Base-by-base conservation (phyloP, 2,329 filamentous ascomycete genomes). In the Microcyclosporella mali region DNA sequence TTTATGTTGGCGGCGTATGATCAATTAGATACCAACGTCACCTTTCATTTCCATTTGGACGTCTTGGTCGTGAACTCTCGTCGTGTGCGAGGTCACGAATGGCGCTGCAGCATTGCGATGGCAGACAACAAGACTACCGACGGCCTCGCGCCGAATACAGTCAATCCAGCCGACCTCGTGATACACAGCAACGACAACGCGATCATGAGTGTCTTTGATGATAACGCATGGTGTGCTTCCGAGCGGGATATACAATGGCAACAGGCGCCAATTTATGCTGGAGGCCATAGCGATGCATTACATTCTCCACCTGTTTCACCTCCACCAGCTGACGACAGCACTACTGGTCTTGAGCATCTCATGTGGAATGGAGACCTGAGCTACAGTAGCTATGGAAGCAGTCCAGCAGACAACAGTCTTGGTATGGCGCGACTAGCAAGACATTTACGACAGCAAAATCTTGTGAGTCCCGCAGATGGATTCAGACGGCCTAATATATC, bases 91-190 rank as follows among this genome's bases (percentile, higher is more conserved):
- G n/a, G n/a, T n/a, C n/a, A n/a, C n/a, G 21, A 9, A 25, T 25
- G 21, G 21, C 21, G 21, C 21, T 9, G 21, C 21, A 25, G 6
- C 21, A 25, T 25, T 9, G 9, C 21, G 21, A 25, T 25, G 21
- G 21, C 21, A 25, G 9, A 9, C 21, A 16, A 32, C 30, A 12
- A 16, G 6, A 32, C 15, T 6, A 12, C 33, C n/a, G 18, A 34
- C 15, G 33, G 3, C 10, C 8, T 18, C 15, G 33, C 10, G 33
- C 33, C 6, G 19, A 21, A 40, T 2, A 44, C 41, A 3, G 41
- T 44, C 7, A 40, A 44, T 35, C 41, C 41, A 19, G 41, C 41
- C 17, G 36, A 44, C 36, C 36, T 44, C 4, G 21, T 33, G 6
- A 15, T 39, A 3, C 32, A 27, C 14, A 17, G 37, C 14, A 39